phyloP scores from a whole-genome alignment of 306 rosid genomes.

The Prunus dulcis region DNA sequence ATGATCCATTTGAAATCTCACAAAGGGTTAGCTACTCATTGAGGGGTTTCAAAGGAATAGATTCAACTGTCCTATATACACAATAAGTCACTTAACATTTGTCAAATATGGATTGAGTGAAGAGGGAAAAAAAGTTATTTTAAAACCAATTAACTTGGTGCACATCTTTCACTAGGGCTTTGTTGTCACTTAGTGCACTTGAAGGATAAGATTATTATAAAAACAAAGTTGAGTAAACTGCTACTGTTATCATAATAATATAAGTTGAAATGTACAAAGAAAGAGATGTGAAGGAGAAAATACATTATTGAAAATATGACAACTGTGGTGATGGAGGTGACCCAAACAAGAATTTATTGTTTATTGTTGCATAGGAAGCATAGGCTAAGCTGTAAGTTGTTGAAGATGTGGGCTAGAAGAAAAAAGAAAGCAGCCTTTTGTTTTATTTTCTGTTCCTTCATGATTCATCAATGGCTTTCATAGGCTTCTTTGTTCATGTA shows the following conservation, averaged over 20 bases:
- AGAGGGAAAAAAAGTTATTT: not conserved
- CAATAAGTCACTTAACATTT: not conserved
- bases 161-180: not conserved
- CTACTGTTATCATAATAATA: too few relatives aligned
- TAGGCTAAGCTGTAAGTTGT: slow-evolving; percentile 13
- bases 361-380: not conserved
- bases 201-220: not conserved
- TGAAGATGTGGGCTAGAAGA: not conserved
- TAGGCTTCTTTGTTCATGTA: too few relatives aligned
- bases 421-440: not conserved
- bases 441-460: too few relatives aligned
- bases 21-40: not conserved
- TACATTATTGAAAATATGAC: slow-evolving; percentile 11
- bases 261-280: not conserved
- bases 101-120: slow-evolving; percentile 12
- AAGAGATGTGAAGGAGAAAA: not conserved
- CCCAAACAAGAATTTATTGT: not conserved
- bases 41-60: not conserved
- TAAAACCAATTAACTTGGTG: not conserved
- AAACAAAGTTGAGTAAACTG: not conserved
- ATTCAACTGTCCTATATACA: not conserved
- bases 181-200: not conserved
- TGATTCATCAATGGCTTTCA: too few relatives aligned
- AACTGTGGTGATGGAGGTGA: slow-evolving; percentile 17
- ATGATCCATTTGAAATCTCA: not conserved